Evolutionary conservation across 305 asterid species (phyloP).

Genomic region (Ilex paraguariensis): DNA sequence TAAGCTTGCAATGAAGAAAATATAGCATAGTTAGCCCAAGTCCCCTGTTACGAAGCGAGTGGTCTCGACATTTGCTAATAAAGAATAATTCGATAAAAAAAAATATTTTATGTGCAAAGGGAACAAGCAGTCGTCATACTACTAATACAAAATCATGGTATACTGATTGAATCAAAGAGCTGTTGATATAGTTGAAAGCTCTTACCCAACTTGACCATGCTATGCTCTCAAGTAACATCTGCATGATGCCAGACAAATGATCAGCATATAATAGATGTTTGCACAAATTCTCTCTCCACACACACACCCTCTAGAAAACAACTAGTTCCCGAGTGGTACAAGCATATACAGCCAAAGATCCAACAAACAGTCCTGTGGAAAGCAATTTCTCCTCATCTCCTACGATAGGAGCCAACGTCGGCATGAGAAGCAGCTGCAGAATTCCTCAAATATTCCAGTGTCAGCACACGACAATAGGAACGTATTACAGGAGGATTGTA

Average conservation of each 20-base stretch:
- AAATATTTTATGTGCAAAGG: too few species aligned
- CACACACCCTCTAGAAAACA: background rate
- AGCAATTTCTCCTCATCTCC: conserved; percentile 47
- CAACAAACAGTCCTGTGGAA: conserved; percentile 35
- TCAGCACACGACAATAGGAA: background rate
- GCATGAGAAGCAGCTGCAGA: conserved; percentile 37
- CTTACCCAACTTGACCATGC: conserved; percentile 63
- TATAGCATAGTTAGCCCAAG: too few species aligned
- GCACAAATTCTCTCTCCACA: background rate
- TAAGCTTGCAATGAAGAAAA: too few species aligned
- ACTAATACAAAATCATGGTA: too few species aligned
- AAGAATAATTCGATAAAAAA: too few species aligned
- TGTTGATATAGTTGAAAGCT: background rate
- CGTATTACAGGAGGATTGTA: too few species aligned
- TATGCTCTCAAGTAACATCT: conserved; percentile 52
- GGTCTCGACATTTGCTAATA: too few species aligned
- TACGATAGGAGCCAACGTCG: conserved; percentile 38
- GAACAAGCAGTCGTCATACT: too few species aligned
- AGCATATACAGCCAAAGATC: conserved; percentile 32
- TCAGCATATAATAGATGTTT: conserved; percentile 7
- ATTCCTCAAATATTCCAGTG: too few species aligned
- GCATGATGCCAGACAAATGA: conserved; percentile 19
- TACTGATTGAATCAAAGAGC: too few species aligned
- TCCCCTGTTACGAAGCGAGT: too few species aligned
- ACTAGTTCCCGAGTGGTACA: background rate